phyloP scores from a whole-genome alignment of 306 rosid genomes.

The Cicer bijugum region DNA sequence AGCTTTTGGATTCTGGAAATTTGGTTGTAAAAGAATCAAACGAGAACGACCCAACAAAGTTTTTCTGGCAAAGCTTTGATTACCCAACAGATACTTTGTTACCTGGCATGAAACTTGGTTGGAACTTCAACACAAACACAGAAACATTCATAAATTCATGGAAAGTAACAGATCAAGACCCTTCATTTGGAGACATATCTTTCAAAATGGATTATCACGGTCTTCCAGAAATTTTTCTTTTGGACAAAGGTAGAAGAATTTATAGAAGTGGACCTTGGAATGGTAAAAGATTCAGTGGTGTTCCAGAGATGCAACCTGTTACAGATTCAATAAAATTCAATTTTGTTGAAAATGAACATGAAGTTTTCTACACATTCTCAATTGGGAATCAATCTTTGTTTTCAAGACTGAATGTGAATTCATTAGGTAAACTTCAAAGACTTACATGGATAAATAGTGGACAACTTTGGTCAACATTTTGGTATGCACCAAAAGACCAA shows the following conservation, averaged over 20 bases:
- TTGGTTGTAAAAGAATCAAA: slow-evolving; percentile 54
- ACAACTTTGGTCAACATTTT: slow-evolving; percentile 54
- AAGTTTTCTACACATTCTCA: slow-evolving; percentile 61
- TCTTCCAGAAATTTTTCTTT: slow-evolving; percentile 67
- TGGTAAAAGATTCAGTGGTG: slow-evolving; percentile 73
- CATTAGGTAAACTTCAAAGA: slow-evolving; percentile 54
- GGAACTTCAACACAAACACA: slow-evolving; percentile 51
- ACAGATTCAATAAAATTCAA: slow-evolving; percentile 48
- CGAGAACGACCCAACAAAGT: slow-evolving; percentile 37
- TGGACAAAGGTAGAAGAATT: neutral
- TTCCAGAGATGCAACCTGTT: slow-evolving; percentile 69
- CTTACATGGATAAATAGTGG: slow-evolving; percentile 56
- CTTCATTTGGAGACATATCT: slow-evolving; percentile 61
- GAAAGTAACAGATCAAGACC: slow-evolving; percentile 53
- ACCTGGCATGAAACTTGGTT: slow-evolving; percentile 77
- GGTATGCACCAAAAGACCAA: slow-evolving; percentile 81
- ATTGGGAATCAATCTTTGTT: slow-evolving; percentile 34
- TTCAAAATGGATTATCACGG: slow-evolving; percentile 68
- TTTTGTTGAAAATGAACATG: slow-evolving; percentile 42
- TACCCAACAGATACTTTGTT: slow-evolving; percentile 66
- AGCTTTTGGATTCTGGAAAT: slow-evolving; percentile 71
- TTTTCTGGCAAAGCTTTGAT: slow-evolving; percentile 79
- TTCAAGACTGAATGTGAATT: slow-evolving; percentile 54
- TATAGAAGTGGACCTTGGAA: slow-evolving; percentile 94
- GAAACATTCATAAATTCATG: slow-evolving; percentile 61